phyloP scores from a whole-genome alignment of 129 eudicot genomes.

The Apium graveolens region DNA sequence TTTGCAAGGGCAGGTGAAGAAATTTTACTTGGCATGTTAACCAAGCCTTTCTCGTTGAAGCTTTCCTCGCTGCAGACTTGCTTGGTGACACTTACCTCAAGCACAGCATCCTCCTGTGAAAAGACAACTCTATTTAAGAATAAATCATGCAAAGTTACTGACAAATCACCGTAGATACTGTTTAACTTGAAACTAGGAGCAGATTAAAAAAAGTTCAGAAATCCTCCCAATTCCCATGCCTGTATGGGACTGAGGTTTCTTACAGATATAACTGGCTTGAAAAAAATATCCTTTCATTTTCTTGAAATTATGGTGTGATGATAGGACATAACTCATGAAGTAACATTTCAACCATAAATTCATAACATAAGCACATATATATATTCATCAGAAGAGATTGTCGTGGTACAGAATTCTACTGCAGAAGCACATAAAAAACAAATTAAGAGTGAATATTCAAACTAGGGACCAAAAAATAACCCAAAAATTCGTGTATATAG shows the following conservation, averaged over 20 bases:
- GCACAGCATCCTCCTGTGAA: slow-evolving; percentile 40
- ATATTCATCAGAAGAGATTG: neutral
- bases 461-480: neutral
- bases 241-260: neutral
- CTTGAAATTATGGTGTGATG: neutral
- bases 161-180: neutral
- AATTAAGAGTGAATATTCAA: neutral
- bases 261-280: neutral
- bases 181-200: neutral
- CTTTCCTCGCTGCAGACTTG: slow-evolving; percentile 24
- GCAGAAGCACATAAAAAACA: neutral
- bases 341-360: neutral
- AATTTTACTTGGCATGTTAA: slow-evolving; percentile 19
- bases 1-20: slow-evolving; percentile 39
- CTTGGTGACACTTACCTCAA: slow-evolving; percentile 17
- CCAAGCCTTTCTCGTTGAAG: slow-evolving; percentile 24
- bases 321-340: neutral
- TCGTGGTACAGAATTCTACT: neutral
- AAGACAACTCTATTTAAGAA: neutral
- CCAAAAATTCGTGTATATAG: too few relatives aligned
- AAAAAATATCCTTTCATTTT: neutral
- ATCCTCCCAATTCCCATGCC: neutral
- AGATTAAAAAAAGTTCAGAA: neutral
- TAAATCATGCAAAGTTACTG: neutral
- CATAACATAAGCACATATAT: too few relatives aligned